Percentiles rank a stretch among this genome's conserved stretches.
phyloP scores from a whole-genome alignment of 1,284 basidiomycete species.

The Malassezia brasiliensis region DNA sequence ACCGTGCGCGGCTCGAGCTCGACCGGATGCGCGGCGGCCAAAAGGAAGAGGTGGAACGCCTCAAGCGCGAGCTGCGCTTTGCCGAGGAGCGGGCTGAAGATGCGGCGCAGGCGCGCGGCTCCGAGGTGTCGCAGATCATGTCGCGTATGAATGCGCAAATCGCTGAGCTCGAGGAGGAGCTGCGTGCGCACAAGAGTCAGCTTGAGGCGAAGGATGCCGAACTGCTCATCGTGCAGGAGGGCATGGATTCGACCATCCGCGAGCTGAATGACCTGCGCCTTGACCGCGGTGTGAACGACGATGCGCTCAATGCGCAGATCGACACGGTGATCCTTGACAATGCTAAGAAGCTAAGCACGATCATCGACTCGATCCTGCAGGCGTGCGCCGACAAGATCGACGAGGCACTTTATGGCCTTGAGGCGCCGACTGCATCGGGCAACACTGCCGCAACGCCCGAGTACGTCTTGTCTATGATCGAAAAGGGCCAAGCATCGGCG shows the following conservation, averaged over 20 bases:
- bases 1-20: constrained; percentile 90
- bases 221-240: constrained; percentile 87
- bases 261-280: constrained; percentile 78
- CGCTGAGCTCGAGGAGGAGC: constrained; percentile 83
- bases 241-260: constrained; percentile 86
- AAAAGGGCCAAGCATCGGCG: constrained; percentile 84
- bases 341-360: constrained; percentile 92
- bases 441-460: constrained; percentile 94
- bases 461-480: constrained; percentile 95
- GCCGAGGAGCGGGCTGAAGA: constrained; percentile 98
- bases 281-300: constrained; percentile 72
- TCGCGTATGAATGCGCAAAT: constrained; percentile 92
- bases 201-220: constrained; percentile 96
- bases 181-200: constrained; percentile 70
- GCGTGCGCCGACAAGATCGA: constrained; percentile 95
- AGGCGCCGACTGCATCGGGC: constrained; percentile 83
- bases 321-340: constrained; percentile 95
- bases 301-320: constrained; percentile 87
- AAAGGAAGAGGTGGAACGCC: constrained; percentile 86
- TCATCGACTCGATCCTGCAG: constrained; percentile 93
- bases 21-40: constrained; percentile 82
- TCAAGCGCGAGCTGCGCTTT: constrained; percentile 85
- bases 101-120: constrained; percentile 77
- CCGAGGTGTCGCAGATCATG: constrained; percentile 79
- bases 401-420: constrained; percentile 91